Base-by-base conservation (phyloP, 768 basidiomycete species). In the Boletus rubescentipes region DNA sequence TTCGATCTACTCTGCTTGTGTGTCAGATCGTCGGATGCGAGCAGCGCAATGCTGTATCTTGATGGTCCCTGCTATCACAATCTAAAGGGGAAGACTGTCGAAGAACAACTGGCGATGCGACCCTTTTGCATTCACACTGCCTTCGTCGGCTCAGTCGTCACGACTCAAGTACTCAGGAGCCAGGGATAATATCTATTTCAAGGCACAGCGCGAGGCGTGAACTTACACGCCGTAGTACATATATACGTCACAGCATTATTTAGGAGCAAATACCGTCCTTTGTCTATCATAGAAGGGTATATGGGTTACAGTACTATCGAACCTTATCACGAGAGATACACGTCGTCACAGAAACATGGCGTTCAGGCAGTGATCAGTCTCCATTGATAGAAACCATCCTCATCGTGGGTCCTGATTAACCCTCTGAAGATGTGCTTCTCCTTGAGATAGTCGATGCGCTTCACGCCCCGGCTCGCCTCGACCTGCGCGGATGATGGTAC, bases 401-500 rank as follows among this genome's bases (percentile, higher is more conserved):
- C 61, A 2, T 72, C 69, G 5, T 61, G 54, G 15, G 59, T 58
- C 51, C 69, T 67, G 34, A 69, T 55, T 53, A 77, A 55, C 18
- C 76, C 76, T 46, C 61, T 70, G 62, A 77, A 77, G 42, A 67
- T 46, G 55, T 65, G 69, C 58, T 52, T 66, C 0, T 72, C 72
- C 41, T 54, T 47, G 30, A 77, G 40, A 39, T 75, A 77, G 59
- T 77, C 76, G 20, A 77, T 60, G 7, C 72, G 61, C 40, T 70
- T 74, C 39, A 77, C 76, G 1, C 76, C 76, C 41, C 66, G 66
- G 34, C 63, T 68, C 26, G 72, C 68, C 53, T 73, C 73, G 38
- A 66, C 58, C 41, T 70, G 56, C 20, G 70, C 69, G 3, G 56
- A 57, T 1, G 66, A 68, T 9, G 72, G 67, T 15, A 50, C 69